Evolutionary conservation across 129 eudicot species (phyloP), one percentile per base, ranked within the genome.

Genomic region (Flaveria linearis): DNA sequence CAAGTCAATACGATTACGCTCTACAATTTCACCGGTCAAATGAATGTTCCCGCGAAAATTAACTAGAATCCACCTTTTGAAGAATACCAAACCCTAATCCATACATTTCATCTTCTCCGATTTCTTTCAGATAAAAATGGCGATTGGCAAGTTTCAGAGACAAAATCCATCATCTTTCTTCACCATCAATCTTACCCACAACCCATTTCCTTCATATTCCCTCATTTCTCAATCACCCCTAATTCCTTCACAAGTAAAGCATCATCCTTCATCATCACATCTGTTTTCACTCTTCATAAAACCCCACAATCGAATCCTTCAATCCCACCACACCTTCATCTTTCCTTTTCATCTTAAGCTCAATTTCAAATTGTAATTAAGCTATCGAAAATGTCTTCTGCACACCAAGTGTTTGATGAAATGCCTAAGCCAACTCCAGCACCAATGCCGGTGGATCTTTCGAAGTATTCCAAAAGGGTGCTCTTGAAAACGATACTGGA

Each of bases 381-480:
- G 9, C 7, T 22, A 5, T 50, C 28, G 7, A 46, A 74, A 77
- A 91, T 86, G 93, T 82, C 85, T 1, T 23, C 84, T 12, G 85
- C 64, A 9, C 86, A 66, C 72, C 87, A 84, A 84, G 9, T 55
- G 43, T 41, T 63, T 6, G 47, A 63, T 36, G 83, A 84, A 80
- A 85, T 28, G 83, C 79, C 81, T 60, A 76, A 76, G 22, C 41
- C 72, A 65, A 57, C n/a, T 2, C 23, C 55, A 36, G 11, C 73
- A 9, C 62, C 71, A 10, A 23, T 75, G 50, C 84, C 85, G 11
- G 61, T 85, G 23, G 25, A 68, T 77, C 70, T 72, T 49, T 69
- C 85, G 1, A 90, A 77, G 47, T 92, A 89, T 71, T 78, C 96
- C 16, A 82, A 86, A 67, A 83, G 98, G 85, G 88, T 87, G 66